phyloP scores from a whole-genome alignment of 306 rosid species.

The Rubus parviflorus region DNA sequence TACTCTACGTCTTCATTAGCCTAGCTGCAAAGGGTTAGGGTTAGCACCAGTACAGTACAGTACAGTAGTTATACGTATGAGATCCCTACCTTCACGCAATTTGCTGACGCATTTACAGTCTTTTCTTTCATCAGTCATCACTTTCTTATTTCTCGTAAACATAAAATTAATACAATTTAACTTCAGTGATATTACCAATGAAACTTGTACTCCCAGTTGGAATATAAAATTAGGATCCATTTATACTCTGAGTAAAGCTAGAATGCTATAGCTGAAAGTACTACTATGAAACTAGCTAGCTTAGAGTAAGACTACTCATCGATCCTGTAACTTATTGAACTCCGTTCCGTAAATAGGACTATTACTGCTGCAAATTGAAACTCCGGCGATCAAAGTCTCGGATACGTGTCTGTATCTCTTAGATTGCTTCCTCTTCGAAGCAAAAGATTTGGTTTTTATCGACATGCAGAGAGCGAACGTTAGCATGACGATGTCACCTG shows the following conservation, averaged over 20 bases:
- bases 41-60: slow-evolving; percentile 4
- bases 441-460: slow-evolving; percentile 29
- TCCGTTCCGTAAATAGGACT: neutral
- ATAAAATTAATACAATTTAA: neutral
- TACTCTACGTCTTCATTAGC: neutral
- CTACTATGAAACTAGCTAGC: neutral
- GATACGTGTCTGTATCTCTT: neutral
- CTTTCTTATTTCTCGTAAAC: neutral
- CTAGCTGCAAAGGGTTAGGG: neutral
- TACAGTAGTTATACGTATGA: neutral
- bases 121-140: neutral
- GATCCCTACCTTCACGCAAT: slow-evolving; percentile 32
- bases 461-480: slow-evolving; percentile 3
- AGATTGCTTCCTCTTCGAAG: slow-evolving; percentile 13
- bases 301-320: neutral
- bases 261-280: neutral
- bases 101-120: slow-evolving; percentile 27
- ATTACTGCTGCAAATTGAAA: neutral
- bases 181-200: neutral
- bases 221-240: neutral
- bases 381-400: neutral
- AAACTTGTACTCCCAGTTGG: neutral
- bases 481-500: slow-evolving; percentile 38
- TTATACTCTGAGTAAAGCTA: neutral
- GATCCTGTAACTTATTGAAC: neutral